These are phyloP conservation scores for Ganoderma lucidum DNA, from an alignment of 1,284 basidiomycete genomes.

Conservation along the genomic window DNA sequence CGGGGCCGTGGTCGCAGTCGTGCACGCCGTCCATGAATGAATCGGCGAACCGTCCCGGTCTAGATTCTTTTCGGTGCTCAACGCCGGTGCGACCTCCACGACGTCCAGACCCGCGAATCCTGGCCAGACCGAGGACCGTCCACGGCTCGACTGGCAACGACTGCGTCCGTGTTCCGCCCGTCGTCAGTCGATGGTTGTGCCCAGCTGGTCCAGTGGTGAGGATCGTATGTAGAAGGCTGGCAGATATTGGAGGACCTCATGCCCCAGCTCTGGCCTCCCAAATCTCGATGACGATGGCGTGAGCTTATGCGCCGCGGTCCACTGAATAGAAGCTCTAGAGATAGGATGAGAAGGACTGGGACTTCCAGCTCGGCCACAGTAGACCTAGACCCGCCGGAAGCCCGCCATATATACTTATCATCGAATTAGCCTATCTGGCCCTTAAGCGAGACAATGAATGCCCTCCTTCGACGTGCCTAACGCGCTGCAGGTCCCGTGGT, in stretches of 20 bases:
- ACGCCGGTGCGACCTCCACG: background rate
- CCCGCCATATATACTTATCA: background rate
- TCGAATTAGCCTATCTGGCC: conserved; percentile 1
- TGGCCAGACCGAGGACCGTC: background rate
- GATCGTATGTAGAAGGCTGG: too few species aligned
- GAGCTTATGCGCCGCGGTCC: background rate
- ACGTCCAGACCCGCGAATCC: background rate
- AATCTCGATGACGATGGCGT: background rate
- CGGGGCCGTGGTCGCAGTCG: too few species aligned
- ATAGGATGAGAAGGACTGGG: background rate
- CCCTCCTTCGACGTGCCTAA: background rate
- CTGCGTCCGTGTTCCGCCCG: background rate
- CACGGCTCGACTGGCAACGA: background rate
- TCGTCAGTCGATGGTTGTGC: too few species aligned
- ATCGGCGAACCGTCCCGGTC: background rate
- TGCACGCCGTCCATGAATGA: too few species aligned
- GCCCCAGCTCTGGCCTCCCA: background rate
- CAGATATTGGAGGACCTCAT: background rate
- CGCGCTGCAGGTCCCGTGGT: background rate
- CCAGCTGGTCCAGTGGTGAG: too few species aligned
- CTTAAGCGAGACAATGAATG: background rate
- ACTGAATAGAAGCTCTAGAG: background rate
- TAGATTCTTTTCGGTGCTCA: background rate
- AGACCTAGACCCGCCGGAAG: background rate
- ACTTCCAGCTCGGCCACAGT: background rate